These are phyloP conservation scores for Groenewaldozyma auringiensis DNA, from an alignment of 1,139 yeast genomes.

Conservation along the genomic window DNA sequence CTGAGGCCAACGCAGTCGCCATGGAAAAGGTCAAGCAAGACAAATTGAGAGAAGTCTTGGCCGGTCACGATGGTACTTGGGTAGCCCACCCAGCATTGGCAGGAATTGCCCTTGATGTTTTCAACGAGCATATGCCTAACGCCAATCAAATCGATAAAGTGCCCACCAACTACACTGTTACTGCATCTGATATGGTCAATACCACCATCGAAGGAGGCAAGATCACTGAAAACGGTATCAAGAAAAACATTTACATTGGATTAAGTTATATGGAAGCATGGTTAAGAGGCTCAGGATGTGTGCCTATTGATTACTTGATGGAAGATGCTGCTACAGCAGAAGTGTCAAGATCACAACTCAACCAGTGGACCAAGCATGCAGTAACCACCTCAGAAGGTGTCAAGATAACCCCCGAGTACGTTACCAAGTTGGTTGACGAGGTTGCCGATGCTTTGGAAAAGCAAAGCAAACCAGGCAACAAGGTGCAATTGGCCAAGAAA, in stretches of 20 bases:
- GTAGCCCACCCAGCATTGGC: conserved; percentile 76
- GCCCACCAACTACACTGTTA: conserved; percentile 36
- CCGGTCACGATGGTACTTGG: conserved; percentile 77
- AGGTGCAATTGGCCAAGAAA: conserved; percentile 46
- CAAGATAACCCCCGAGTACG: conserved; percentile 49
- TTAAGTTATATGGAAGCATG: conserved; percentile 72
- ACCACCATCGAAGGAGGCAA: conserved; percentile 58
- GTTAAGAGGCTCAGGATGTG: conserved; percentile 72
- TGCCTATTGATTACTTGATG: conserved; percentile 73
- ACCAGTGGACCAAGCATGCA: conserved; percentile 75
- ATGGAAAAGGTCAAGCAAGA: conserved; percentile 62
- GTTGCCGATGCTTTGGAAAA: conserved; percentile 49
- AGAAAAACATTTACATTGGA: conserved; percentile 62
- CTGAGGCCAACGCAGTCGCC: conserved; percentile 52
- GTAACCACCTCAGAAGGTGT: conserved; percentile 49
- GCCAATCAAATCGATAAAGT: conserved; percentile 66
- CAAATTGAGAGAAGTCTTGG: conserved; percentile 60
- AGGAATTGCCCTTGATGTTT: conserved; percentile 60
- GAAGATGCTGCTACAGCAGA: conserved; percentile 85
- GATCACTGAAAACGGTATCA: conserved; percentile 61
- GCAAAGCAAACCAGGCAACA: conserved; percentile 45
- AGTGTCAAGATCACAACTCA: conserved; percentile 67
- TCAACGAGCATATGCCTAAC: conserved; percentile 70
- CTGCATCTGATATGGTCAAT: conserved; percentile 59
- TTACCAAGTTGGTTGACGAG: conserved; percentile 48